A percentile compares a stretch with the other conserved stretches of the same genome.
phyloP scores from a whole-genome alignment of 345 rosid genomes.

The Populus nigra region DNA sequence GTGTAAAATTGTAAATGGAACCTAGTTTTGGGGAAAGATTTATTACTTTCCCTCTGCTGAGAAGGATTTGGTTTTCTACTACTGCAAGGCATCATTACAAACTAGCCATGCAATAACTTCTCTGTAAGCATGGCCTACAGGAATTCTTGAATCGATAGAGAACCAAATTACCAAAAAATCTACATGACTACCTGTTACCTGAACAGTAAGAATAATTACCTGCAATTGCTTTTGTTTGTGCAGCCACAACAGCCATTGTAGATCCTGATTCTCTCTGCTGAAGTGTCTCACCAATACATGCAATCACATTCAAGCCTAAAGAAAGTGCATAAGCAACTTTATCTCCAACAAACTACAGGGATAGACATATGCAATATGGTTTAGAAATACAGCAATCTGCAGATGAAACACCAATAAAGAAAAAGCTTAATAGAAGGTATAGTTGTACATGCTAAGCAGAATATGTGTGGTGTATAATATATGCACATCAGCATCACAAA shows the following conservation, averaged over 20 bases:
- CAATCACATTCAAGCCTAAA: slow-evolving; percentile 66
- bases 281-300: slow-evolving; percentile 73
- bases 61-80: background rate
- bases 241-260: slow-evolving; percentile 62
- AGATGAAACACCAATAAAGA: background rate
- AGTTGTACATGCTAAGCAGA: background rate
- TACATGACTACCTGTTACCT: background rate
- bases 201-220: slow-evolving; percentile 34
- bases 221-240: slow-evolving; percentile 68
- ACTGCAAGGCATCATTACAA: background rate
- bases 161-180: background rate
- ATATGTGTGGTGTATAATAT: background rate
- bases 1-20: background rate
- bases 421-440: background rate
- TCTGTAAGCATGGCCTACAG: background rate
- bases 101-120: background rate
- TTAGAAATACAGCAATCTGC: background rate
- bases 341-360: slow-evolving; percentile 61
- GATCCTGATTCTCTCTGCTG: slow-evolving; percentile 76
- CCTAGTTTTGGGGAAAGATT: background rate
- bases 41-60: background rate
- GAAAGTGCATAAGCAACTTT: slow-evolving; percentile 64
- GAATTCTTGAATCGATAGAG: background rate
- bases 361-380: background rate
- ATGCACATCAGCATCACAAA: background rate